Evolutionary conservation across 2,329 filamentous ascomycete genomes (phyloP).

Genomic region (Oidium heveae): DNA sequence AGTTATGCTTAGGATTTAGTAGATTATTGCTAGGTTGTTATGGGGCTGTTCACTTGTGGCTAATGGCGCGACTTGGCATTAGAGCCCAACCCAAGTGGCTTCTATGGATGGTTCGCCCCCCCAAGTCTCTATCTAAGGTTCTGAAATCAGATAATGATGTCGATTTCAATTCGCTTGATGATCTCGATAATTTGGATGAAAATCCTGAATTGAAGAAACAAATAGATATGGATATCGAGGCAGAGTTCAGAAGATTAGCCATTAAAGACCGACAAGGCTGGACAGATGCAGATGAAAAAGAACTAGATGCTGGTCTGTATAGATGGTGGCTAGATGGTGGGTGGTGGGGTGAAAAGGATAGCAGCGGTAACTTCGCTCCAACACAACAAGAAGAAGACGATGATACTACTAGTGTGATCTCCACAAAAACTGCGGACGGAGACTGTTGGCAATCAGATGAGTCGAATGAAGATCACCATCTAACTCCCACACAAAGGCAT

Average conservation of each 20-base stretch:
- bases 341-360: constrained; percentile 63
- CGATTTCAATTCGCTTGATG: constrained; percentile 18
- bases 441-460: constrained; percentile 20
- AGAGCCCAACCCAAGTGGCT: constrained; percentile 38
- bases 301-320: constrained; percentile 53
- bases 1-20: constrained; percentile 53
- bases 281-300: constrained; percentile 29
- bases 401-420: constrained; percentile 62
- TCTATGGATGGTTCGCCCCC: constrained; percentile 14
- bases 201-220: constrained; percentile 29
- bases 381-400: constrained; percentile 28
- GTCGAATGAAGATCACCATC: constrained; percentile 20
- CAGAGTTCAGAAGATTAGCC: constrained; percentile 38
- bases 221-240: constrained; percentile 55
- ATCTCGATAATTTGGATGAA: constrained; percentile 25
- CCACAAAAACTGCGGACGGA: constrained; percentile 19
- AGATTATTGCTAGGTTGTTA: constrained; percentile 28
- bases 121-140: constrained; percentile 6
- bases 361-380: constrained; percentile 53
- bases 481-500: constrained; percentile 49
- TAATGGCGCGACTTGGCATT: constrained; percentile 34
- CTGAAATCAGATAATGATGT: constrained; percentile 5
- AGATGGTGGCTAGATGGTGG: constrained; percentile 63
- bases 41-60: constrained; percentile 9
- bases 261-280: constrained; percentile 20